These are phyloP conservation scores for Colletotrichum sp. DNA, from an alignment of 2,329 filamentous ascomycete species.

Conservation along the genomic window DNA sequence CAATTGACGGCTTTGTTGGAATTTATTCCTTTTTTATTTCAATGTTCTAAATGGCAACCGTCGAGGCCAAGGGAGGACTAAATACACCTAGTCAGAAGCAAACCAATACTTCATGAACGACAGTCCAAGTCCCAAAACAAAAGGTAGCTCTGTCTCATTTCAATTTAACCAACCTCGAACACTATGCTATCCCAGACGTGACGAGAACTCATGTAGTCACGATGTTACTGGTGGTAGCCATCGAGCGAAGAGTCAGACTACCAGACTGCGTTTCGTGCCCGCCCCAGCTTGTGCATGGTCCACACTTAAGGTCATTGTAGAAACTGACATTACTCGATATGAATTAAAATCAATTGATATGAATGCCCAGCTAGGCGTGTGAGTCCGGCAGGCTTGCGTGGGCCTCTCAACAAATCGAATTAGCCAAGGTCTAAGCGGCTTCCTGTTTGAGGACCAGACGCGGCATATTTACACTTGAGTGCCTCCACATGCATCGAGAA, in stretches of 20 bases:
- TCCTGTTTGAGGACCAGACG: not conserved
- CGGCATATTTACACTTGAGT: not conserved
- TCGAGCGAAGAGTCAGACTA: not conserved
- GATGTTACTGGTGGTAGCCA: not conserved
- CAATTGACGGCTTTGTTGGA: too few relatives aligned
- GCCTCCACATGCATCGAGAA: not conserved
- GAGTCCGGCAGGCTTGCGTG: not conserved
- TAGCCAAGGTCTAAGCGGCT: not conserved
- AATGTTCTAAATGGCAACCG: too few relatives aligned
- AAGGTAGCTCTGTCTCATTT: not conserved
- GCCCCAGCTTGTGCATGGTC: not conserved
- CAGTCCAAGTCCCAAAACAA: not conserved
- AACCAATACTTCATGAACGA: too few relatives aligned
- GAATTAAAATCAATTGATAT: not conserved
- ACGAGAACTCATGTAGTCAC: not conserved
- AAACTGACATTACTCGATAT: not conserved
- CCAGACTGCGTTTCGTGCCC: not conserved
- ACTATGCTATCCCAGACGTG: not conserved
- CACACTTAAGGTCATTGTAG: not conserved
- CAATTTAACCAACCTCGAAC: not conserved
- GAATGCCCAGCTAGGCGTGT: not conserved
- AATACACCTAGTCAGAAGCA: rapidly evolving
- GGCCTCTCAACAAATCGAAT: not conserved
- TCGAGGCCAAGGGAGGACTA: too few relatives aligned
- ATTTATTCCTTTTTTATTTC: too few relatives aligned